Base-by-base conservation (phyloP, 495 filamentous ascomycete species). In the Trichoderma reesei region DNA sequence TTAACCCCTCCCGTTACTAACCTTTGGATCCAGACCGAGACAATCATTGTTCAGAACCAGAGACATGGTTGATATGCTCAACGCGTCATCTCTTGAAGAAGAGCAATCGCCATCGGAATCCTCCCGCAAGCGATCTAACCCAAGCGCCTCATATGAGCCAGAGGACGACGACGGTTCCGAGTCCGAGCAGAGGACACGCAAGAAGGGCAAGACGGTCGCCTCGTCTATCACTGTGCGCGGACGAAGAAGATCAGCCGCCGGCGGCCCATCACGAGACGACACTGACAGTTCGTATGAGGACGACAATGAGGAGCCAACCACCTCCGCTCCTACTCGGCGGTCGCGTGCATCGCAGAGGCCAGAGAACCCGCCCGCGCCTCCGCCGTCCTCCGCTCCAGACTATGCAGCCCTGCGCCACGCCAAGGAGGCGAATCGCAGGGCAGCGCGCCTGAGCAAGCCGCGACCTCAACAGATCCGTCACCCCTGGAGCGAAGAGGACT, bases 101-200 rank as follows among this genome's bases (percentile, higher is more conserved):
- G 26, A 54, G n/a, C 46, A 20, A 6, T 9, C 20, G 33, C 5
- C 26, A 3, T 34, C 51, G 13, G 26, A 34, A 10, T 11, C 31
- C 7, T 56, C 51, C 11, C 51, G 31, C 11, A 56, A 31, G 51
- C 31, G 51, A 14, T 33, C 26, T 3, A n/a, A n/a, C n/a, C n/a
- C n/a, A n/a, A n/a, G n/a, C n/a, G n/a, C n/a, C n/a, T n/a, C n/a
- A n/a, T n/a, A n/a, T n/a, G 48, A 59, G 7, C 34, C 33, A 20
- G 41, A 34, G 2, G 36, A 64, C 5, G 63, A 64, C 3, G 46
- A 59, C 33, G 34, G 11, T 0, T 65, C 62, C 37, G 64, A 61
- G 31, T 16, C 26, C 7, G 64, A 62, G 34, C 33, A 13, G 33
- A 42, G 63, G 10, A 34, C 59, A 0, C 8, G 16, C 2, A 41